A percentile compares a stretch with the other conserved stretches of the same genome.
Conservation (phyloP, 257 asterid genomes). For the Ajuga chamaepitys region DNA sequence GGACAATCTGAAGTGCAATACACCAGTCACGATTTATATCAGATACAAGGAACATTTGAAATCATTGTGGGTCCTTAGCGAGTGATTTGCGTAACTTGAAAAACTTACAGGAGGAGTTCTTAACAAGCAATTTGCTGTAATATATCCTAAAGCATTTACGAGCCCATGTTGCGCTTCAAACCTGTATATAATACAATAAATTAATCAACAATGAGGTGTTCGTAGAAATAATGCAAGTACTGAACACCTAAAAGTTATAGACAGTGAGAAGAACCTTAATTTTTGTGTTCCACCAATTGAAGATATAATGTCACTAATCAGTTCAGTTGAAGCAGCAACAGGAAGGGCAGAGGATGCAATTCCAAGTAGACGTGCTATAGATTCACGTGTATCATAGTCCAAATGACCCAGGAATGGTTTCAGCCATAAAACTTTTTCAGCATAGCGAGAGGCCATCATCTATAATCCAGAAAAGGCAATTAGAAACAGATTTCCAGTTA, state of each 20-base stretch:
- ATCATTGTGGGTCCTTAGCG: no score
- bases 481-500: slow-evolving; percentile 9
- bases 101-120: slow-evolving; percentile 66
- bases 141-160: slow-evolving; percentile 78
- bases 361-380: slow-evolving; percentile 87
- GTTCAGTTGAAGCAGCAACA: slow-evolving; percentile 48
- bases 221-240: slow-evolving; percentile 2
- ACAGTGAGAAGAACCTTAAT: slow-evolving; percentile 47
- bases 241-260: slow-evolving; percentile 8
- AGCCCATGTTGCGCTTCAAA: slow-evolving; percentile 84
- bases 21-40: no score
- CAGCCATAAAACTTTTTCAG: slow-evolving; percentile 66
- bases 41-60: no score
- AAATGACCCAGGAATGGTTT: slow-evolving; percentile 68
- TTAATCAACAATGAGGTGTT: slow-evolving; percentile 11
- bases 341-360: slow-evolving; percentile 75
- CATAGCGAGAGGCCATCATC: slow-evolving; percentile 78
- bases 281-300: slow-evolving; percentile 56
- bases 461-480: slow-evolving; percentile 28
- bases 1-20: no score
- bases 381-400: slow-evolving; percentile 90
- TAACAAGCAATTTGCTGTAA: slow-evolving; percentile 77
- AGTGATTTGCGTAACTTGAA: neutral
- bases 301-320: slow-evolving; percentile 54
- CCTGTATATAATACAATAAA: slow-evolving; percentile 34